A percentile compares a stretch with the other conserved stretches of the same genome.
phyloP scores from a whole-genome alignment of 1,139 yeast species.

The Yamadazyma blattariae region DNA sequence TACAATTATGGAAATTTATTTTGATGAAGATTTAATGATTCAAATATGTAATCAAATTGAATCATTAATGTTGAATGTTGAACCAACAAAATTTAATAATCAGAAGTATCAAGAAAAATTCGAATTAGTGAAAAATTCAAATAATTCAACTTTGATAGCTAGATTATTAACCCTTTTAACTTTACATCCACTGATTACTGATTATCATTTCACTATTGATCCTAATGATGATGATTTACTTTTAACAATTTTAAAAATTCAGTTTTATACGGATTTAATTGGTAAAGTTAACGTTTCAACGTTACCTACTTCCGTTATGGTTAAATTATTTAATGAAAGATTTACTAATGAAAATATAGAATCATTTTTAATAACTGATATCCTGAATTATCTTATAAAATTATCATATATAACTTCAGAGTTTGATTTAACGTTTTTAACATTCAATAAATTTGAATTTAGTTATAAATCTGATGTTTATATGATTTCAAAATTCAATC shows the following conservation, averaged over 20 bases:
- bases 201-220: constrained; percentile 7
- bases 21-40: constrained; percentile 3
- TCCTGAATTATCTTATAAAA: constrained; percentile 16
- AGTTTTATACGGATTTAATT: constrained; percentile 26
- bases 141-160: constrained; percentile 17
- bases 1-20: constrained; percentile 2
- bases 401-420: constrained; percentile 15
- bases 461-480: constrained; percentile 17
- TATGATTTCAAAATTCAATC: constrained; percentile 23
- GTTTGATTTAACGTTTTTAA: no score
- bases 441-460: constrained; percentile 4
- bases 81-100: not conserved
- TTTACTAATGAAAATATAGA: constrained; percentile 11
- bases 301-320: constrained; percentile 6
- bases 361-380: constrained; percentile 17
- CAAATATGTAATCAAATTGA: constrained; percentile 6
- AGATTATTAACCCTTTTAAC: constrained; percentile 25
- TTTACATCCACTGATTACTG: constrained; percentile 13
- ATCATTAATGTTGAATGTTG: constrained; percentile 1
- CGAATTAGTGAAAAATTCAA: constrained; percentile 4
- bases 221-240: constrained; percentile 22
- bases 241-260: constrained; percentile 23
- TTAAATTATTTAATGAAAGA: constrained; percentile 12
- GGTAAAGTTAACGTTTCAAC: constrained; percentile 3
- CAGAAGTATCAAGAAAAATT: constrained; percentile 8